phyloP scores from a whole-genome alignment of 2,329 filamentous ascomycete species.

The Verticillium tricorpus region DNA sequence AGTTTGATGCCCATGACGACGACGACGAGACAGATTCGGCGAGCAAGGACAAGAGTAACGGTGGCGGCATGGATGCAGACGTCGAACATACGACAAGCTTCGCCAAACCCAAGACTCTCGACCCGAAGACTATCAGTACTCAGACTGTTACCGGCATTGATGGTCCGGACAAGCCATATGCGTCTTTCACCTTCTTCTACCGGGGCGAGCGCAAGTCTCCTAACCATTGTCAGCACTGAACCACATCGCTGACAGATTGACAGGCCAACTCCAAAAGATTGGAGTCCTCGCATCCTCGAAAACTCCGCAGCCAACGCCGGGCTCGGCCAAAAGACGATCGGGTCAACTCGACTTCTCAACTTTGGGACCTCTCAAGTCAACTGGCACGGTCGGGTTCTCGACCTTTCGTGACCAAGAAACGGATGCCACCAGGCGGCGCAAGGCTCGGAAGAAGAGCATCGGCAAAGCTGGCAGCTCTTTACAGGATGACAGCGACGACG shows the following conservation, averaged over 20 bases:
- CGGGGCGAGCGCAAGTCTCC: slow-evolving; percentile 77
- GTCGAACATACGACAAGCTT: slow-evolving; percentile 97
- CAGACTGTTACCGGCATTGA: slow-evolving; percentile 99
- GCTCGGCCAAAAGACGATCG: slow-evolving; percentile 71
- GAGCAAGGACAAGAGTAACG: slow-evolving; percentile 28
- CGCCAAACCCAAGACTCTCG: slow-evolving; percentile 90
- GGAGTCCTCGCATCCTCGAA: slow-evolving; percentile 74
- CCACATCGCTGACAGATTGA: too few relatives aligned
- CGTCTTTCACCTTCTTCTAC: slow-evolving; percentile 97
- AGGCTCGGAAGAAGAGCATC: slow-evolving; percentile 58
- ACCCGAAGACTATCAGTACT: slow-evolving; percentile 96
- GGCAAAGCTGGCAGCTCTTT: slow-evolving; percentile 44
- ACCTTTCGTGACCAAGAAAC: slow-evolving; percentile 72
- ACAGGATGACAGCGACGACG: slow-evolving; percentile 68
- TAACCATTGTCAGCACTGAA: not conserved
- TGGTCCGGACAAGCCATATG: slow-evolving; percentile 91
- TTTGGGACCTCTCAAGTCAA: slow-evolving; percentile 76
- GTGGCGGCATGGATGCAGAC: slow-evolving; percentile 66
- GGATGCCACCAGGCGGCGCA: slow-evolving; percentile 51
- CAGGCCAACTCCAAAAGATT: slow-evolving; percentile 95
- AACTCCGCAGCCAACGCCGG: slow-evolving; percentile 54
- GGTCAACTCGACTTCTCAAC: slow-evolving; percentile 80
- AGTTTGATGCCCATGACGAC: slow-evolving; percentile 95
- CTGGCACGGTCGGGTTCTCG: slow-evolving; percentile 86
- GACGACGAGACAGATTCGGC: slow-evolving; percentile 63